A percentile compares a stretch with the other conserved stretches of the same genome.
phyloP scores from a whole-genome alignment of 495 filamentous ascomycete species.

The Aspergillus mulundensis region DNA sequence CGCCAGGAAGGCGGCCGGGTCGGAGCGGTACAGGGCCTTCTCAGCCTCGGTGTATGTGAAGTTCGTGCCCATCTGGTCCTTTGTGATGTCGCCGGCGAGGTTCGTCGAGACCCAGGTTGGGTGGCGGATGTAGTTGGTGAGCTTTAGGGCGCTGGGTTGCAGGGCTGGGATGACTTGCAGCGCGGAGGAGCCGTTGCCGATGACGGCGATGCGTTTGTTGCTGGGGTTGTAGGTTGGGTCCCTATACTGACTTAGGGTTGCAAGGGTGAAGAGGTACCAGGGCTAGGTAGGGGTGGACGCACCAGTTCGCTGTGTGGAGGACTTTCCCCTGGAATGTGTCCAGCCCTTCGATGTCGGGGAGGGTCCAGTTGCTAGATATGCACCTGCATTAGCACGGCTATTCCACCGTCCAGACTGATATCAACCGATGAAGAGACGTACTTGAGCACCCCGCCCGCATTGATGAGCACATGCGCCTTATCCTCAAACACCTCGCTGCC shows the following conservation, averaged over 20 bases:
- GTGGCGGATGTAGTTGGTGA: conserved; percentile 25
- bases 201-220: conserved; percentile 47
- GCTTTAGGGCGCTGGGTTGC: conserved; percentile 18
- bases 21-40: conserved; percentile 17
- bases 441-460: conserved; percentile 25
- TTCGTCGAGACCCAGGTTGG: conserved; percentile 31
- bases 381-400: not conserved
- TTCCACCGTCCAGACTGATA: no score
- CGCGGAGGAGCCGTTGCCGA: conserved; percentile 46
- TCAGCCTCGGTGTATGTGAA: conserved; percentile 12
- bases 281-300: not conserved
- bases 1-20: conserved; percentile 14
- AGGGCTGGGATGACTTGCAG: conserved; percentile 58
- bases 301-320: conserved; percentile 49
- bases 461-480: conserved; percentile 44
- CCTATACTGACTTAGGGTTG: not conserved
- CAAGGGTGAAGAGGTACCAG: not conserved
- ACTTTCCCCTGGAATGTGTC: conserved; percentile 44
- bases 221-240: conserved; percentile 37
- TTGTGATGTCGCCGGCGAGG: conserved; percentile 19
- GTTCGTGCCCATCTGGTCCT: conserved; percentile 1
- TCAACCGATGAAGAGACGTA: conserved; percentile 2
- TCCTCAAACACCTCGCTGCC: conserved; percentile 28
- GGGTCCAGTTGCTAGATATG: conserved; percentile 16
- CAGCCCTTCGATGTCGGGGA: conserved; percentile 47